Conservation (phyloP, 1,284 basidiomycete genomes). For the Thelephora terrestris region DNA sequence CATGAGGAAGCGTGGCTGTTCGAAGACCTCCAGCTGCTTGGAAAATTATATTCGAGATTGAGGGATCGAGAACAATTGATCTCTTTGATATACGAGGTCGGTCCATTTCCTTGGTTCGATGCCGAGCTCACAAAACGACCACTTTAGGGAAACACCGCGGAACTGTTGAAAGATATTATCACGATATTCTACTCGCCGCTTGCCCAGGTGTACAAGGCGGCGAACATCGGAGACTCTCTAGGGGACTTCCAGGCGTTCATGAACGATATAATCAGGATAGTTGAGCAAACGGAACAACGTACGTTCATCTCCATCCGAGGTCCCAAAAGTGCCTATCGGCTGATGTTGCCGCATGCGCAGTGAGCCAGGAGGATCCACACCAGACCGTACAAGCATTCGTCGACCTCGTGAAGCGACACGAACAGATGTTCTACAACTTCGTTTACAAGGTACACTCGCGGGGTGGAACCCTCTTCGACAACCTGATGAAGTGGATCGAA, state of each 20-base stretch:
- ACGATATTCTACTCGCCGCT: slow-evolving; percentile 98
- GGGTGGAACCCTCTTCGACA: slow-evolving; percentile 89
- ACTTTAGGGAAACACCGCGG: slow-evolving; percentile 81
- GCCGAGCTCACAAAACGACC: neutral
- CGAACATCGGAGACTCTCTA: slow-evolving; percentile 92
- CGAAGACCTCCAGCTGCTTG: slow-evolving; percentile 78
- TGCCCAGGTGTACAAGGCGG: slow-evolving; percentile 97
- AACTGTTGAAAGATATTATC: slow-evolving; percentile 95
- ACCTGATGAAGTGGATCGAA: slow-evolving; percentile 95
- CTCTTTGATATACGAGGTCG: slow-evolving; percentile 88
- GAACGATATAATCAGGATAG: slow-evolving; percentile 91
- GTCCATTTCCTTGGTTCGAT: slow-evolving; percentile 12
- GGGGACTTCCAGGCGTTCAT: slow-evolving; percentile 91
- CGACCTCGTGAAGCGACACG: slow-evolving; percentile 88
- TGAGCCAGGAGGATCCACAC: slow-evolving; percentile 76
- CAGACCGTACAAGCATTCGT: slow-evolving; percentile 91
- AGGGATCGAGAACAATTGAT: slow-evolving; percentile 91
- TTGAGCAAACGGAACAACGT: slow-evolving; percentile 89
- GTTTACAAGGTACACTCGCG: slow-evolving; percentile 99
- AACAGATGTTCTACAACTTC: slow-evolving; percentile 93
- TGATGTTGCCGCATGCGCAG: slow-evolving; percentile 27
- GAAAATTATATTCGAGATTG: slow-evolving; percentile 69
- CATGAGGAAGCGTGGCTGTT: slow-evolving; percentile 93
- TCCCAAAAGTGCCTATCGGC: neutral
- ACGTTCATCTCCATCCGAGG: slow-evolving; percentile 24